Evolutionary conservation across 495 filamentous ascomycete species (phyloP).

Genomic region (Penicillium alfredii): DNA sequence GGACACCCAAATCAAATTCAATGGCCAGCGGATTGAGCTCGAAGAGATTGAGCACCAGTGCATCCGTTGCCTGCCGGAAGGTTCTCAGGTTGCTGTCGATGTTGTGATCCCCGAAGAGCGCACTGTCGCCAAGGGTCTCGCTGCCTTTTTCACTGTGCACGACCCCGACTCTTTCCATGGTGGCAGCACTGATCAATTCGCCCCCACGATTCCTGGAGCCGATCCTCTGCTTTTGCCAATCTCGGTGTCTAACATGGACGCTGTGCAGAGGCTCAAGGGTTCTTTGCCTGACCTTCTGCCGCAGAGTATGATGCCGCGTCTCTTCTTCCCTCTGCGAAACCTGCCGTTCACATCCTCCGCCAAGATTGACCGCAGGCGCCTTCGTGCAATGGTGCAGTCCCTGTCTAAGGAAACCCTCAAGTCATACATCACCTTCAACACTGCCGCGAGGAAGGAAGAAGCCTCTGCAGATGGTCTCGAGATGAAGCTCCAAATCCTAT

Average conservation of each 20-base stretch:
- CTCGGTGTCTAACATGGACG: constrained; percentile 22
- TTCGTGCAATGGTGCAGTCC: constrained; percentile 37
- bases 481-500: constrained; percentile 29
- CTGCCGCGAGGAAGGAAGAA: constrained; percentile 16
- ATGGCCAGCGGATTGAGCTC: constrained; percentile 60
- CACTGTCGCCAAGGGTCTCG: constrained; percentile 34
- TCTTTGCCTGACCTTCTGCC: constrained; percentile 36
- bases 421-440: constrained; percentile 34
- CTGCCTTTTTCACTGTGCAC: constrained; percentile 37
- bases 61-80: constrained; percentile 21
- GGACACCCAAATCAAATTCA: constrained; percentile 61
- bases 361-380: constrained; percentile 56
- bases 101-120: constrained; percentile 33
- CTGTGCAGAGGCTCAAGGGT: constrained; percentile 29
- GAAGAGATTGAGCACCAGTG: constrained; percentile 60
- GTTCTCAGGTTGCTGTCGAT: constrained; percentile 39
- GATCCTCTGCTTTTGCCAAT: constrained; percentile 31
- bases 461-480: constrained; percentile 25
- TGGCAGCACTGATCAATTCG: constrained; percentile 16
- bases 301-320: constrained; percentile 55
- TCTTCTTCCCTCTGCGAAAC: constrained; percentile 51
- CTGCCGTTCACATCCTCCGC: constrained; percentile 53
- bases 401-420: constrained; percentile 37
- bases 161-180: constrained; percentile 14
- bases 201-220: constrained; percentile 14